phyloP scores from a whole-genome alignment of 345 rosid species.

The Raphanus raphanistrum region DNA sequence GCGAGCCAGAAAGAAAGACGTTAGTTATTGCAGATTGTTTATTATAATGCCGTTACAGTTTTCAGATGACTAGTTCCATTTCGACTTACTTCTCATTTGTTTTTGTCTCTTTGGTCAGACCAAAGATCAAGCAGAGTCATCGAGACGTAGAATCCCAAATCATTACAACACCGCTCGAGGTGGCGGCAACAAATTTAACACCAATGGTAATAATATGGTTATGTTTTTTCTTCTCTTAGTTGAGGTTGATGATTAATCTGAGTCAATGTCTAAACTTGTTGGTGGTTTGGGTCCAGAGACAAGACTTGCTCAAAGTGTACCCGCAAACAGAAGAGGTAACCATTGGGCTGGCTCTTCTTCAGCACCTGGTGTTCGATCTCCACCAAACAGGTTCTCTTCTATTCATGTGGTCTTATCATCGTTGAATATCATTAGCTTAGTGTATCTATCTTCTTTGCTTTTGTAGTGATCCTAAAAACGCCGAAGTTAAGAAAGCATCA shows the following conservation, averaged over 20 bases:
- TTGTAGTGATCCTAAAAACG: constrained; percentile 54
- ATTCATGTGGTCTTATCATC: neutral
- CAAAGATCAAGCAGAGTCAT: constrained; percentile 9
- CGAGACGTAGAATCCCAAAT: constrained; percentile 51
- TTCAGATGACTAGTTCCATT: neutral
- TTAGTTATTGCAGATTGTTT: neutral
- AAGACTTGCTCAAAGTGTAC: constrained; percentile 47
- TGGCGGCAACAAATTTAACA: constrained; percentile 44
- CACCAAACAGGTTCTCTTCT: constrained; percentile 48
- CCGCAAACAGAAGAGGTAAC: constrained; percentile 58
- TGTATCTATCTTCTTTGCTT: constrained; percentile 1
- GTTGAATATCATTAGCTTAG: neutral
- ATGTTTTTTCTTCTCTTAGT: neutral
- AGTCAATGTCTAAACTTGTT: constrained; percentile 12
- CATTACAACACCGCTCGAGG: constrained; percentile 54
- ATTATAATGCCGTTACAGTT: neutral
- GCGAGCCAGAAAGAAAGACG: constrained; percentile 88
- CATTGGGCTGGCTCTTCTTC: constrained; percentile 51
- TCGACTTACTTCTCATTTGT: neutral
- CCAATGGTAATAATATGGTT: constrained; percentile 60
- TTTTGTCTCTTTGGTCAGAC: constrained; percentile 19
- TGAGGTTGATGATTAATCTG: neutral
- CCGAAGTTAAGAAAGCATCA: constrained; percentile 47
- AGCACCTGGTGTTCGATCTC: constrained; percentile 33
- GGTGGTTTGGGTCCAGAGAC: constrained; percentile 45